A percentile compares a stretch with the other conserved stretches of the same genome.
These are phyloP conservation scores for Eragrostis tef DNA, from an alignment of 202 grass and related monocot species.

Conservation along the genomic window DNA sequence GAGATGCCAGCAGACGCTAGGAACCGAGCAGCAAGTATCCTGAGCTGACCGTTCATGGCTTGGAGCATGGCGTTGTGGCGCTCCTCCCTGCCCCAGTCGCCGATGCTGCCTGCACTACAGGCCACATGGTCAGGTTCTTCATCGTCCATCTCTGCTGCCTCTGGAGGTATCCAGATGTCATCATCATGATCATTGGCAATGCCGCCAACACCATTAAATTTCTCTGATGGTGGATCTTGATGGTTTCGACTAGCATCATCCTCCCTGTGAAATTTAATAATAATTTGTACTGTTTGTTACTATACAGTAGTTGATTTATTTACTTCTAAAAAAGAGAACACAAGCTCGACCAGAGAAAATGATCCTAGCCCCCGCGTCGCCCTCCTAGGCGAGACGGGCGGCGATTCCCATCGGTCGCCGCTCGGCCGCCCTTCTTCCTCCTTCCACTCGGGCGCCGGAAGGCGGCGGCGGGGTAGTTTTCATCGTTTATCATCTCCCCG, in stretches of 20 bases:
- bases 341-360: too few relatives aligned
- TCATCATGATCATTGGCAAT: neutral
- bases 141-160: slow-evolving; percentile 63
- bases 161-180: slow-evolving; percentile 65
- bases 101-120: too few relatives aligned
- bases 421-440: too few relatives aligned
- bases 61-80: slow-evolving; percentile 83
- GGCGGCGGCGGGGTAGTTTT: too few relatives aligned
- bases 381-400: too few relatives aligned
- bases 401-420: too few relatives aligned
- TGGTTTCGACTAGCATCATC: neutral
- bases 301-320: too few relatives aligned
- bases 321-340: too few relatives aligned
- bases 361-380: too few relatives aligned
- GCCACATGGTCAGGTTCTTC: slow-evolving; percentile 7
- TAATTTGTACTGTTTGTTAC: neutral
- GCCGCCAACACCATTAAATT: too few relatives aligned
- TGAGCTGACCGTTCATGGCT: slow-evolving; percentile 95
- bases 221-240: neutral
- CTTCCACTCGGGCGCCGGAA: too few relatives aligned
- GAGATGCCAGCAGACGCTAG: slow-evolving; percentile 71
- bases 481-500: too few relatives aligned
- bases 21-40: slow-evolving; percentile 84
- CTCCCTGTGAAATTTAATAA: neutral
- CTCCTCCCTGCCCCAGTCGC: slow-evolving; percentile 62